phyloP scores from a whole-genome alignment of 2,329 filamentous ascomycete genomes.

The Fusarium globosum region DNA sequence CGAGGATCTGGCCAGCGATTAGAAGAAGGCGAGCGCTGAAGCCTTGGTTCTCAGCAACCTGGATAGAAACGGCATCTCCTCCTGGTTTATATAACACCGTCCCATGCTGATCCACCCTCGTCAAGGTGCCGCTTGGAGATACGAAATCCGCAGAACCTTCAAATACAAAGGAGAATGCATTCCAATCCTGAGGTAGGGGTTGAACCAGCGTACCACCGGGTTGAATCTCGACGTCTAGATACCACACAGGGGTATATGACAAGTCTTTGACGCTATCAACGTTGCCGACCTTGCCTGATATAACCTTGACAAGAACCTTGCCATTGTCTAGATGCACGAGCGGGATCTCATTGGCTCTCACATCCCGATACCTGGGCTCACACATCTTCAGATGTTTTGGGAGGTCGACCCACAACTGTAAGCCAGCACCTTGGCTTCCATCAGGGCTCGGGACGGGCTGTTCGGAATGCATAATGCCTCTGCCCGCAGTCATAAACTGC shows the following conservation, averaged over 20 bases:
- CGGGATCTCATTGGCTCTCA: background rate
- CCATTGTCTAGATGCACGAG: rapidly evolving
- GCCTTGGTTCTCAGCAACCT: background rate
- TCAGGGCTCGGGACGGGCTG: background rate
- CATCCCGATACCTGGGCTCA: background rate
- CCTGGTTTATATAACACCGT: background rate
- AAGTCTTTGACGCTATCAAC: background rate
- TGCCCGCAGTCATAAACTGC: background rate
- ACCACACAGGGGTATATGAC: background rate
- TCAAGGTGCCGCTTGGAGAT: rapidly evolving
- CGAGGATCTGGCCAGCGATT: background rate
- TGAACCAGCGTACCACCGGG: background rate
- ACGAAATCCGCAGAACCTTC: background rate
- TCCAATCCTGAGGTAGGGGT: background rate
- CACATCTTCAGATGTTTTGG: background rate
- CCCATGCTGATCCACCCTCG: rapidly evolving
- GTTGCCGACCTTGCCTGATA: background rate
- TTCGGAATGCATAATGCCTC: background rate
- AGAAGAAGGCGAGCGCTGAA: background rate
- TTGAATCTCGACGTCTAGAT: background rate
- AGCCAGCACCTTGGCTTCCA: background rate
- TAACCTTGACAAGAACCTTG: background rate
- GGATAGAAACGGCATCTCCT: background rate
- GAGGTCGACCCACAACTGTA: background rate
- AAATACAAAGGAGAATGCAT: background rate